Percentiles rank a stretch among this genome's conserved stretches.
phyloP scores from a whole-genome alignment of 78 protist genomes.

The Dictyostelium purpureum region DNA sequence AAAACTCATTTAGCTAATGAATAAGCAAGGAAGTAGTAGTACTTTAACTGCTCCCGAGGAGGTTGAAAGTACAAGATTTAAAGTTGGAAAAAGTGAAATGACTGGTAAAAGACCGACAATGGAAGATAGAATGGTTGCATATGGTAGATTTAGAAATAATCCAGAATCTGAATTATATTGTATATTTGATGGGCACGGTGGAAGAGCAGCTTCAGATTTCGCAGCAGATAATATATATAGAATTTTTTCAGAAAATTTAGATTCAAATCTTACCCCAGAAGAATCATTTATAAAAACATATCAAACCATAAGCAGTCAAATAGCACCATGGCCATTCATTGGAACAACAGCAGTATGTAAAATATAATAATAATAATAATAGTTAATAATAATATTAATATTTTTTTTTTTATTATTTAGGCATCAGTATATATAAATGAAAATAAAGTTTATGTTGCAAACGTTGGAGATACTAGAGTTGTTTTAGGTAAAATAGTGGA shows the following conservation, averaged over 20 bases:
- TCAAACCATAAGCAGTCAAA: slow-evolving; percentile 1
- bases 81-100: slow-evolving; percentile 54
- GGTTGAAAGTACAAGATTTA: slow-evolving; percentile 7
- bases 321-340: slow-evolving; percentile 66
- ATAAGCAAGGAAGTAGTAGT: slow-evolving; percentile 5
- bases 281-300: slow-evolving; percentile 24
- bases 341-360: slow-evolving; percentile 49
- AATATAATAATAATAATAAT: not conserved
- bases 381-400: too few species aligned
- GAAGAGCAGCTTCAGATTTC: slow-evolving; percentile 55
- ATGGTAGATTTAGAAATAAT: slow-evolving; percentile 24
- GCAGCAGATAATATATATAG: slow-evolving; percentile 69
- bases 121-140: slow-evolving; percentile 74
- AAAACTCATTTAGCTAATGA: slow-evolving; percentile 10
- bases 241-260: slow-evolving; percentile 37
- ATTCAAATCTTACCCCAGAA: slow-evolving; percentile 13
- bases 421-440: slow-evolving; percentile 53
- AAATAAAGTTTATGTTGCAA: slow-evolving; percentile 14
- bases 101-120: slow-evolving; percentile 77
- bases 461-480: slow-evolving; percentile 69
- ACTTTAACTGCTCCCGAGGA: slow-evolving; percentile 2
- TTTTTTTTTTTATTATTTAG: not conserved
- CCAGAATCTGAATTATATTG: slow-evolving; percentile 42
- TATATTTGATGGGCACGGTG: slow-evolving; percentile 76
- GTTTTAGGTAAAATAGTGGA: slow-evolving; percentile 28